These are phyloP conservation scores for Cyberlindnera mrakii DNA, from an alignment of 805 yeast genomes.

Conservation along the genomic window DNA sequence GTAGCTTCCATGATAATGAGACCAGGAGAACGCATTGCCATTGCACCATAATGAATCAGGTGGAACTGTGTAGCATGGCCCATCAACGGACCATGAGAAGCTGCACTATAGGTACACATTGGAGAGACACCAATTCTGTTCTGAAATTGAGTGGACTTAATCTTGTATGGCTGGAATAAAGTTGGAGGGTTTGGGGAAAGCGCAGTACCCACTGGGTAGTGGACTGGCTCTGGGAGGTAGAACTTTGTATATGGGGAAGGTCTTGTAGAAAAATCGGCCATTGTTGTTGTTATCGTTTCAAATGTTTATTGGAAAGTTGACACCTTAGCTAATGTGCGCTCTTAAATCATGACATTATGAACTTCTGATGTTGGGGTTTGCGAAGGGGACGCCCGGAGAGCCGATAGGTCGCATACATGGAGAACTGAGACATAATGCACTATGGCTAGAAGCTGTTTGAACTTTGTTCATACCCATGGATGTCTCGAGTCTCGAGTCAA, in stretches of 20 bases:
- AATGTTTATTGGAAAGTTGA: background rate
- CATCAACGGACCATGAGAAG: conserved; percentile 20
- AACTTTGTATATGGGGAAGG: conserved; percentile 1
- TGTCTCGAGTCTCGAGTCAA: too few relatives aligned
- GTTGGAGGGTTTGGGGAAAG: conserved; percentile 14
- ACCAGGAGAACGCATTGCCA: conserved; percentile 45
- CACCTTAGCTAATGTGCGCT: too few relatives aligned
- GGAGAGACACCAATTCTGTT: conserved; percentile 54
- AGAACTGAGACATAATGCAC: too few relatives aligned
- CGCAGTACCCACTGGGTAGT: conserved; percentile 8
- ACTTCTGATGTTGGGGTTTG: too few relatives aligned
- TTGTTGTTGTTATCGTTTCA: background rate
- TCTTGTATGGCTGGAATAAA: conserved; percentile 16
- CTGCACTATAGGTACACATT: conserved; percentile 47
- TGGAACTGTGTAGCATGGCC: conserved; percentile 42
- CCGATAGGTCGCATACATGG: too few relatives aligned
- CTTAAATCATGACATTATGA: too few relatives aligned
- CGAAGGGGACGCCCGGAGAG: too few relatives aligned
- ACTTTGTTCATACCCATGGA: too few relatives aligned
- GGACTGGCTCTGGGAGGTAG: conserved; percentile 8
- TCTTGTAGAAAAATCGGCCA: conserved; percentile 2
- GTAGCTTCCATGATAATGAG: conserved; percentile 41
- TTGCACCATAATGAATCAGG: conserved; percentile 41
- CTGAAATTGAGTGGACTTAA: conserved; percentile 24
- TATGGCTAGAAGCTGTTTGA: too few relatives aligned